A percentile compares a stretch with the other conserved stretches of the same genome.
These are phyloP conservation scores for Xanthoceras sorbifolium DNA, from an alignment of 345 rosid species.

Conservation along the genomic window DNA sequence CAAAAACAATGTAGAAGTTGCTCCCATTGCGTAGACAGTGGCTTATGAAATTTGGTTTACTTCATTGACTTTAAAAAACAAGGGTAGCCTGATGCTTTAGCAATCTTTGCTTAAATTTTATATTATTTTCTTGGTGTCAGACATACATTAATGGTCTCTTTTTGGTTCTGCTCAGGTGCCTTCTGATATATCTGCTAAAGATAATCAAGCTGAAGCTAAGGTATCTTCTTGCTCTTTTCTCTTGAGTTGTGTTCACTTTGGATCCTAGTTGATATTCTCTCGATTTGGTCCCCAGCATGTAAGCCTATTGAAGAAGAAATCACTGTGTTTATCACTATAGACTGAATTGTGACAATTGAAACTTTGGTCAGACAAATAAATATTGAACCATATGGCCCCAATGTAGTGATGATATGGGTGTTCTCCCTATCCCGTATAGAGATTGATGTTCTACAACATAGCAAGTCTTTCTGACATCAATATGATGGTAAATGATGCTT, in stretches of 20 bases:
- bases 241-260: neutral
- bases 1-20: neutral
- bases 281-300: neutral
- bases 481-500: conserved; percentile 2
- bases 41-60: neutral
- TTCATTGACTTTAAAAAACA: neutral
- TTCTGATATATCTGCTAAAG: conserved; percentile 56
- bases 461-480: neutral
- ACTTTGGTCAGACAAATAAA: neutral
- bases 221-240: conserved; percentile 36
- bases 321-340: neutral
- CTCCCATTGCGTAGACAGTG: neutral
- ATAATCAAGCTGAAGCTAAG: conserved; percentile 48
- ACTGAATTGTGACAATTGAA: conserved; percentile 11
- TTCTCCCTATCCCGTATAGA: neutral
- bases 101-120: neutral
- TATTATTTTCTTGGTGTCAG: neutral
- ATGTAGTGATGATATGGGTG: neutral
- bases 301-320: neutral
- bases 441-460: neutral
- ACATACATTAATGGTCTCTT: conserved; percentile 8
- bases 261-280: neutral
- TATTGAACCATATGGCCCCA: neutral
- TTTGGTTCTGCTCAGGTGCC: conserved; percentile 61
- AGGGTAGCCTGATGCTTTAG: neutral